A percentile compares a stretch with the other conserved stretches of the same genome.
phyloP scores from a whole-genome alignment of 2,329 filamentous ascomycete species.

The Fusarium drepaniforme region DNA sequence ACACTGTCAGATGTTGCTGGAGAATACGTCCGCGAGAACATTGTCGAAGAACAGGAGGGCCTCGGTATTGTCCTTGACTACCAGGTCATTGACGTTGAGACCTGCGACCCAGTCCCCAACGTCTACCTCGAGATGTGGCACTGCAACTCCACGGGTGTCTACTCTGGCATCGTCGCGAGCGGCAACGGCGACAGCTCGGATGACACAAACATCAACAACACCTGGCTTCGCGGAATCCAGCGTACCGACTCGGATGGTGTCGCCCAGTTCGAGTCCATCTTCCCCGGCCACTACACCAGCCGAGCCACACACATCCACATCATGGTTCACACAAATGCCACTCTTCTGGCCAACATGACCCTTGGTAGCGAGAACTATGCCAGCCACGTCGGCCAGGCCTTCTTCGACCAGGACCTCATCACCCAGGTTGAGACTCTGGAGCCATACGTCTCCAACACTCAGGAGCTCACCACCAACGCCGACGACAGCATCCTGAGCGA shows the following conservation, averaged over 20 bases:
- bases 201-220: constrained; percentile 47
- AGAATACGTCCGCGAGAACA: constrained; percentile 51
- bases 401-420: constrained; percentile 71
- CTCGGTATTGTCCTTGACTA: constrained; percentile 57
- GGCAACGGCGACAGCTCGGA: constrained; percentile 60
- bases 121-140: constrained; percentile 61
- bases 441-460: constrained; percentile 62
- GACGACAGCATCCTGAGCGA: constrained; percentile 63
- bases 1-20: constrained; percentile 44
- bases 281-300: constrained; percentile 59
- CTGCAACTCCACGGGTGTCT: constrained; percentile 61
- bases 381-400: constrained; percentile 74
- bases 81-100: constrained; percentile 58
- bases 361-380: constrained; percentile 54
- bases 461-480: constrained; percentile 62
- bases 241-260: constrained; percentile 56
- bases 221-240: constrained; percentile 54
- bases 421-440: constrained; percentile 59
- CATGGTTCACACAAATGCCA: constrained; percentile 53
- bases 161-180: constrained; percentile 54
- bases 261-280: constrained; percentile 57
- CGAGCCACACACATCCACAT: constrained; percentile 63
- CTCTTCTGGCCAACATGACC: constrained; percentile 49
- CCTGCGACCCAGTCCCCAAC: constrained; percentile 55
- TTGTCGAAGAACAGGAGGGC: constrained; percentile 56